phyloP scores from a whole-genome alignment of 768 basidiomycete species.

The Podaxis rugospora region DNA sequence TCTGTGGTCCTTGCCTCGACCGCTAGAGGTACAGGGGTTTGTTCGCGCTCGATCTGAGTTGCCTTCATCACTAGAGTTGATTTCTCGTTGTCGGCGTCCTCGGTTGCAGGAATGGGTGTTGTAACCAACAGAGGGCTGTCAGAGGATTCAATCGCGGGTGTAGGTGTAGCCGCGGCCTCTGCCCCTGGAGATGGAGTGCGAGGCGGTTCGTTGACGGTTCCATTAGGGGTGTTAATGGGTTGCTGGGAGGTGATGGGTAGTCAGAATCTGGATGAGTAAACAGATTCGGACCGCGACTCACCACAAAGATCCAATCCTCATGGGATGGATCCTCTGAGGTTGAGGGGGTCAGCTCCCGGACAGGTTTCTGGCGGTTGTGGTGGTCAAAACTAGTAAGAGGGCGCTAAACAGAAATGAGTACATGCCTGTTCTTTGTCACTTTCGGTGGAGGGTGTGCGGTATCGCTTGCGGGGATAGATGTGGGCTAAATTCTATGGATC shows the following conservation, averaged over 20 bases:
- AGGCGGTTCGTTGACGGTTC: slow-evolving; percentile 18
- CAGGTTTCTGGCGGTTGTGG: not conserved
- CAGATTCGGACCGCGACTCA: not conserved
- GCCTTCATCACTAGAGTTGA: not conserved
- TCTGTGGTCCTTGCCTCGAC: not conserved
- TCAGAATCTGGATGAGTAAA: too few species aligned
- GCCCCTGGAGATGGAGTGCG: slow-evolving; percentile 20
- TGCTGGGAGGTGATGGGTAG: not conserved
- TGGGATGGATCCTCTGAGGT: not conserved
- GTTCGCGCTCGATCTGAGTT: not conserved
- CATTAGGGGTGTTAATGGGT: not conserved
- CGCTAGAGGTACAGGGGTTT: not conserved
- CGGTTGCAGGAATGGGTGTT: not conserved
- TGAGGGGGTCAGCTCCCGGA: not conserved
- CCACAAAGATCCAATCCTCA: slow-evolving; percentile 6
- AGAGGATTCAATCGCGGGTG: not conserved
- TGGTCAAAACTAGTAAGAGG: not conserved
- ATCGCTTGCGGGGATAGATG: slow-evolving; percentile 41
- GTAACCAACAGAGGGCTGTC: slow-evolving; percentile 5
- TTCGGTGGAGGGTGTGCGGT: slow-evolving; percentile 28
- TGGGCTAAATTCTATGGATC: slow-evolving; percentile 37
- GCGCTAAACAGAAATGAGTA: not conserved
- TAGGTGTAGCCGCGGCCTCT: slow-evolving; percentile 8
- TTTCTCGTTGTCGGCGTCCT: not conserved
- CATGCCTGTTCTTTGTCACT: slow-evolving; percentile 11